Evolutionary conservation across 148 eudicot genomes (phyloP), one percentile per base, ranked within the genome.

Genomic region (Vaccinium corymbosum): DNA sequence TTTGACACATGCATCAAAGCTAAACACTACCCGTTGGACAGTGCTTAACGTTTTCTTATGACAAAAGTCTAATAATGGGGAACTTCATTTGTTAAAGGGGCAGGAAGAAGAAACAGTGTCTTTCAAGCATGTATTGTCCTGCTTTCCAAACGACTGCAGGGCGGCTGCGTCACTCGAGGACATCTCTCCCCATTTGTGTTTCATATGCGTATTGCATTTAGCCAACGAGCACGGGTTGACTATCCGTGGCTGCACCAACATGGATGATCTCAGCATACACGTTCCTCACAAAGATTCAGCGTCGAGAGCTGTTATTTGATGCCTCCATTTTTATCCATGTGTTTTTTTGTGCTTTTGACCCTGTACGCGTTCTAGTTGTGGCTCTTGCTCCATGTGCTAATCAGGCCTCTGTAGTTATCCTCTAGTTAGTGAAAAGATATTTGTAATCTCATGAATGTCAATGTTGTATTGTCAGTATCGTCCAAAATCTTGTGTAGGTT

Each of bases 131-230:
- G 74, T 84, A 6, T 74, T 93, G 87, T 84, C 92, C 25, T 82
- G 78, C 72, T 91, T 93, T 81, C 91, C 94, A 13, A 81, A 82
- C 8, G 89, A 86, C 75, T 89, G 90, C 84, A 78, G 87, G 75
- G 90, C 90, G 22, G 89, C 90, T 64, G 82, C 89, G 49, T 75
- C 85, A 25, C 71, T 86, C 29, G 38, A 59, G 11, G 91, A 88
- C 38, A 89, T 91, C 81, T 91, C 93, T 71, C 90, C 93, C 62
- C 93, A 91, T 75, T 83, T 91, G 87, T 91, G 93, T 81, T 91
- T 91, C 75, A 91, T 91, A 32, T 91, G 93, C 81, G 77, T 91
- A 29, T 74, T 91, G 82, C 93, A 91, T 89, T 57, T 89, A 70
- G 93, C 93, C 8, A 91, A 91, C 48, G 93, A 91, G 84, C 91